phyloP scores from a whole-genome alignment of 176 grass and related monocot species.

The Canna indica region DNA sequence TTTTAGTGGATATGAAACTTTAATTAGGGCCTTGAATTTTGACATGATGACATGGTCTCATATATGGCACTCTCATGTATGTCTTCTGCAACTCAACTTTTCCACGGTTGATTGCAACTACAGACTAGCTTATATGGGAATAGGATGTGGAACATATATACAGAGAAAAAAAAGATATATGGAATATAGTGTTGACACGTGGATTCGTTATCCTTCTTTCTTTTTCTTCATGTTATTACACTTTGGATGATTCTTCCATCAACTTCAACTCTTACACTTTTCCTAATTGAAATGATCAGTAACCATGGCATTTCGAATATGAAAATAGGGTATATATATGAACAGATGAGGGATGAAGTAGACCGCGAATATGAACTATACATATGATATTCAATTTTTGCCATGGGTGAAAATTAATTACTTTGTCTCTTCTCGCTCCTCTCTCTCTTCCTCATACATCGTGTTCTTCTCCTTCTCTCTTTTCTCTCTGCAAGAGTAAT shows the following conservation, averaged over 20 bases:
- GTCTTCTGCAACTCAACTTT: not conserved
- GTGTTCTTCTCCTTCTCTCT: not conserved
- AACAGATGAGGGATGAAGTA: too few relatives aligned
- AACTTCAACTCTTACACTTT: too few relatives aligned
- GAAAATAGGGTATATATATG: too few relatives aligned
- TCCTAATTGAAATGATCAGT: too few relatives aligned
- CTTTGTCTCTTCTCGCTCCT: too few relatives aligned
- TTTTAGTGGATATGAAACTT: slow-evolving; percentile 4
- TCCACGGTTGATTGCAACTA: slow-evolving; percentile 13
- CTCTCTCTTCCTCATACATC: not conserved
- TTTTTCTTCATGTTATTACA: too few relatives aligned
- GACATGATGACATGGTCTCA: not conserved
- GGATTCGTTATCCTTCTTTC: too few relatives aligned
- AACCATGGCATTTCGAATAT: too few relatives aligned
- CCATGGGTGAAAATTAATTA: too few relatives aligned
- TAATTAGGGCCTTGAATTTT: not conserved
- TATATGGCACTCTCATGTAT: slow-evolving; percentile 1
- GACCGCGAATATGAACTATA: too few relatives aligned
- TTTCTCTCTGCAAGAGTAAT: not conserved
- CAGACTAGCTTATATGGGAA: not conserved
- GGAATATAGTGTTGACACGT: not conserved
- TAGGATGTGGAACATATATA: not conserved
- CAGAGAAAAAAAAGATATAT: not conserved
- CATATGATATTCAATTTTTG: too few relatives aligned
- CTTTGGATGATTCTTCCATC: too few relatives aligned